Conservation (phyloP, 805 yeast genomes). For the Starmerella bombicola region DNA sequence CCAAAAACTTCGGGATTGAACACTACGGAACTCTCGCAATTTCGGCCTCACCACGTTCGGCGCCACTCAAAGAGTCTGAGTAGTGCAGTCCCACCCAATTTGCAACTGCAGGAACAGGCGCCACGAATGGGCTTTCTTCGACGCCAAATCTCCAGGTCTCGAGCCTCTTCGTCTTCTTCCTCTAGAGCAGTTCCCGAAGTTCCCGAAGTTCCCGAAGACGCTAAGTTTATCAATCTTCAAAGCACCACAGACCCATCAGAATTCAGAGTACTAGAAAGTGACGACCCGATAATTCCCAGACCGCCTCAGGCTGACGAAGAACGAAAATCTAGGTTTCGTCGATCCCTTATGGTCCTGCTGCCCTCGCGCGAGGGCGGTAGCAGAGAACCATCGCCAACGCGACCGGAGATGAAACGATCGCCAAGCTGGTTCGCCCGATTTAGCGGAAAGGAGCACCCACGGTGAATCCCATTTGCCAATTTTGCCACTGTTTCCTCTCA, state of each 20-base stretch:
- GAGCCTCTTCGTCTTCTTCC: neutral
- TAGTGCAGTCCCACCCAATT: conserved; percentile 21
- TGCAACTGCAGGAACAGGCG: conserved; percentile 1
- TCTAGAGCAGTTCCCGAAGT: neutral
- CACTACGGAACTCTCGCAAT: neutral
- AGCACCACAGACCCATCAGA: conserved; percentile 4
- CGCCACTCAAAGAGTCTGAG: conserved; percentile 26
- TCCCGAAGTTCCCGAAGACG: neutral
- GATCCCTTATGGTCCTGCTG: conserved; percentile 19
- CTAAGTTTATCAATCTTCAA: neutral
- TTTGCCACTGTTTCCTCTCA: too few species aligned
- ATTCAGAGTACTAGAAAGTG: too few species aligned
- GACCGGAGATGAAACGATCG: conserved; percentile 12
- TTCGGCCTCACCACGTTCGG: conserved; percentile 15
- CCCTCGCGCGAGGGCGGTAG: conserved; percentile 6
- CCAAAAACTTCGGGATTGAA: neutral
- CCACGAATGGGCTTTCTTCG: conserved; percentile 13
- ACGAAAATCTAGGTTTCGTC: conserved; percentile 19
- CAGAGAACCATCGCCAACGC: neutral
- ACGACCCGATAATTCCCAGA: too few species aligned
- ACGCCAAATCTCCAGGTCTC: conserved; percentile 7
- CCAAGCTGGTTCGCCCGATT: conserved; percentile 12
- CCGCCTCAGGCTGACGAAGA: conserved; percentile 13
- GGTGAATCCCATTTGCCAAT: too few species aligned
- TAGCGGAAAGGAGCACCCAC: too few species aligned